These are phyloP conservation scores for Turnera subulata DNA, from an alignment of 345 rosid genomes.

Conservation along the genomic window DNA sequence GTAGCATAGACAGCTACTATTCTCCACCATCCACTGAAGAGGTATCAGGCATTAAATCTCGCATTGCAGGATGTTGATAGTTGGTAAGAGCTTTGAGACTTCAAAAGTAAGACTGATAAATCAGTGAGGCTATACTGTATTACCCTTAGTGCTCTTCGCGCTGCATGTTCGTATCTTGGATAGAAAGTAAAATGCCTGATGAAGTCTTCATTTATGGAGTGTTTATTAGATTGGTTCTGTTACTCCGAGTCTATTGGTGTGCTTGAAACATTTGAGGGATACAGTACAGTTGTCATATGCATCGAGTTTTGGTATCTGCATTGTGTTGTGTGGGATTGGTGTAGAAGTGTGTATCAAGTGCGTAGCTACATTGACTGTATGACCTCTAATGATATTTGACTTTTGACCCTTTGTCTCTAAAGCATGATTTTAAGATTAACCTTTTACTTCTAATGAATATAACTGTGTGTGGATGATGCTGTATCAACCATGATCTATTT, in stretches of 20 bases:
- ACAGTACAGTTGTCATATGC: slow-evolving; percentile 8
- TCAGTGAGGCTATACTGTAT: slow-evolving; percentile 50
- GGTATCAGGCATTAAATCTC: slow-evolving; percentile 80
- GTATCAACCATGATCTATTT: neutral
- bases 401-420: neutral
- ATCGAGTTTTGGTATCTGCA: slow-evolving; percentile 10
- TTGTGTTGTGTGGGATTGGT: neutral
- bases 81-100: slow-evolving; percentile 96
- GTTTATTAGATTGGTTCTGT: slow-evolving; percentile 13
- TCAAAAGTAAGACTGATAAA: slow-evolving; percentile 45
- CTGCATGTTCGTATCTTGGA: slow-evolving; percentile 36
- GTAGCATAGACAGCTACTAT: slow-evolving; percentile 80
- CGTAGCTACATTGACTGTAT: too few relatives aligned
- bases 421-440: neutral
- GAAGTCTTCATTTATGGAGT: slow-evolving; percentile 29
- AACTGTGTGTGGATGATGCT: neutral
- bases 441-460: slow-evolving; percentile 1
- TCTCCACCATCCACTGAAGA: slow-evolving; percentile 72
- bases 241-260: slow-evolving; percentile 20
- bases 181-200: slow-evolving; percentile 28
- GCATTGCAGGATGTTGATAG: slow-evolving; percentile 74
- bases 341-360: too few relatives aligned
- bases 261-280: slow-evolving; percentile 29
- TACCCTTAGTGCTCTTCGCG: slow-evolving; percentile 37
- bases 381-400: too few relatives aligned